phyloP scores from a whole-genome alignment of 495 filamentous ascomycete species.

The Trichocladium antarcticum region DNA sequence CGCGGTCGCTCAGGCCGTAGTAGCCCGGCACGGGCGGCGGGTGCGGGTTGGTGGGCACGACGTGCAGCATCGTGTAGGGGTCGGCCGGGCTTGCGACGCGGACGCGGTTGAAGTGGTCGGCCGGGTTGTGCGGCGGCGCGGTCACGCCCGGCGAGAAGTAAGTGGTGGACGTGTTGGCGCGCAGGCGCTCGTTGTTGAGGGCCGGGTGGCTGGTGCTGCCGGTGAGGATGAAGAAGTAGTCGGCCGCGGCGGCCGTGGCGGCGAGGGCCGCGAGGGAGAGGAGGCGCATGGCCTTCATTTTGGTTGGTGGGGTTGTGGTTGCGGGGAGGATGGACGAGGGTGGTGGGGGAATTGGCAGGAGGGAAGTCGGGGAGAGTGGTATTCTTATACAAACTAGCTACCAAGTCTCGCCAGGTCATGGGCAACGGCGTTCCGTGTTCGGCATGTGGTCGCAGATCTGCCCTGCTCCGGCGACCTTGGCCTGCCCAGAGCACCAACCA shows the following conservation, averaged over 20 bases:
- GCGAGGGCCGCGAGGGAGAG: neutral
- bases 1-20: conserved; percentile 13
- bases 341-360: too few species aligned
- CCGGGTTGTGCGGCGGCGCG: conserved; percentile 12
- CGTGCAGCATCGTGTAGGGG: neutral
- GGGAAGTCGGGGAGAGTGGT: too few species aligned
- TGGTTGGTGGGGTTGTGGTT: neutral
- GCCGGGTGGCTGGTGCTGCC: conserved; percentile 2
- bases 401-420: too few species aligned
- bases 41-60: conserved; percentile 19
- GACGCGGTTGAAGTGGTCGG: conserved; percentile 15
- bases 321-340: too few species aligned
- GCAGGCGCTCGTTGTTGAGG: conserved; percentile 14
- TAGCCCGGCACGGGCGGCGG: conserved; percentile 20
- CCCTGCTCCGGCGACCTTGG: too few species aligned
- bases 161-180: conserved; percentile 10
- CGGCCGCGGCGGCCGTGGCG: neutral
- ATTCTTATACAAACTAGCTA: too few species aligned
- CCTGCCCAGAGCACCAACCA: too few species aligned
- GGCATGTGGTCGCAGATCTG: too few species aligned
- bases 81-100: neutral
- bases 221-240: conserved; percentile 17
- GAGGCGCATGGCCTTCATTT: conserved; percentile 9
- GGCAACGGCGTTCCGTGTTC: too few species aligned
- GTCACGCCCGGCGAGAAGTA: conserved; percentile 11